Base-by-base conservation (phyloP, 805 yeast genomes). In the Cyberlindnera misumaiensis region DNA sequence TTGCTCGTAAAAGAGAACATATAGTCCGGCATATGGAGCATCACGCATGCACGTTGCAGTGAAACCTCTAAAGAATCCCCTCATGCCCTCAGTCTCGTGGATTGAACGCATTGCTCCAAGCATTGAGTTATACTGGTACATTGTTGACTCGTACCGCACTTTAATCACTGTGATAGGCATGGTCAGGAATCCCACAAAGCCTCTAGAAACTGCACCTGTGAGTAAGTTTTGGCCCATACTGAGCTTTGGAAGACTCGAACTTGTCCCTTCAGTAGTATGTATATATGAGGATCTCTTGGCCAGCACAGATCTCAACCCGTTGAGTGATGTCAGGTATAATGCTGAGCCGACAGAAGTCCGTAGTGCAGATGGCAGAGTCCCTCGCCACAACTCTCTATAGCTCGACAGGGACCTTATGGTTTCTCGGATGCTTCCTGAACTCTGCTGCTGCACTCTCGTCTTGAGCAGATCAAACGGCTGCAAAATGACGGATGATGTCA, bases 91-190 rank as follows among this genome's bases (percentile, higher is more conserved):
- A 2, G 57, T 57, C 9, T 44, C 38, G 42, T 71, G 77, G 3
- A 87, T 83, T 6, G 76, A 73, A 27, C 48, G 60, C 1, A 73
- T 53, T 0, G 95, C 90, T 27, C 75, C 78, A 14, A 55, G 44
- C 46, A 93, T 53, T 5, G 93, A 76, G 24, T 63, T 68, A 60
- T 88, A 87, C 30, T 72, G 61, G 60, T 85, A 90, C 39, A 82
- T 47, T 28, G 81, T 80, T 5, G 96, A 85, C 63, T 93, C 97
- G 52, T 73, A 88, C 28, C 97, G 69, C 5, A 94, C 93, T 56
- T 93, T 93, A 22, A 93, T 61, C 4, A 93, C 78, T 0, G 98
- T 93, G 9, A 93, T 73, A 1, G 98, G 98, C 98, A 93, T 93
- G 5, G 96, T 86, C 8, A 85, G 45, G 45, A 80, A 72, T 2